Evolutionary conservation across 768 basidiomycete genomes (phyloP).

Genomic region (Gloeopeniophorella convolvens): DNA sequence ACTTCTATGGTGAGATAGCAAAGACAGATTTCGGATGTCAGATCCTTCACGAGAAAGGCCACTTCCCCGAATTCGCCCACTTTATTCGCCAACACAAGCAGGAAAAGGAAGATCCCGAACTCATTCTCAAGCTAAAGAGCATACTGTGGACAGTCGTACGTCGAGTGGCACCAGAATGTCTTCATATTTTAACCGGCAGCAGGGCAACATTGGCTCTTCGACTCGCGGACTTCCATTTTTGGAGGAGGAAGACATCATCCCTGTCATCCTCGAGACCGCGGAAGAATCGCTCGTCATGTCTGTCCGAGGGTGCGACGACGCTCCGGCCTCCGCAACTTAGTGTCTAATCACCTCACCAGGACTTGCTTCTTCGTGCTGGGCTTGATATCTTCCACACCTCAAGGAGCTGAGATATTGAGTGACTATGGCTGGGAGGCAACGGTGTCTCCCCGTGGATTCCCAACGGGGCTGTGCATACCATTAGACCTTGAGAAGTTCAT

Average conservation of each 20-base stretch:
- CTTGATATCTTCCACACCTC: slow-evolving; percentile 82
- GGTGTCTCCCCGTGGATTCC: slow-evolving; percentile 72
- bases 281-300: slow-evolving; percentile 86
- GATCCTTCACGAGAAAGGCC: slow-evolving; percentile 82
- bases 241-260: slow-evolving; percentile 93
- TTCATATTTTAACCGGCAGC: slow-evolving; percentile 5
- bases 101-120: slow-evolving; percentile 75
- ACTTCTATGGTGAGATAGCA: slow-evolving; percentile 97
- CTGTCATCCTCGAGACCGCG: slow-evolving; percentile 84
- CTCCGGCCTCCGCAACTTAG: not conserved
- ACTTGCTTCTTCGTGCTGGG: slow-evolving; percentile 97
- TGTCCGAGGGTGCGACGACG: slow-evolving; percentile 73
- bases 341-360: slow-evolving; percentile 34
- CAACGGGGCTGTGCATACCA: slow-evolving; percentile 90
- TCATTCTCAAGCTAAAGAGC: slow-evolving; percentile 88
- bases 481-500: slow-evolving; percentile 76
- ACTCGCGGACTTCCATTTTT: slow-evolving; percentile 89
- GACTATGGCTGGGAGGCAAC: slow-evolving; percentile 94
- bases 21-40: slow-evolving; percentile 95
- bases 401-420: slow-evolving; percentile 89
- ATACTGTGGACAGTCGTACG: slow-evolving; percentile 91
- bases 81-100: slow-evolving; percentile 84
- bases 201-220: slow-evolving; percentile 94
- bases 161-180: not conserved
- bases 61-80: slow-evolving; percentile 86